Percentiles rank a stretch among this genome's conserved stretches.
These are phyloP conservation scores for Prunus armeniaca DNA, from an alignment of 306 rosid genomes.

Conservation along the genomic window DNA sequence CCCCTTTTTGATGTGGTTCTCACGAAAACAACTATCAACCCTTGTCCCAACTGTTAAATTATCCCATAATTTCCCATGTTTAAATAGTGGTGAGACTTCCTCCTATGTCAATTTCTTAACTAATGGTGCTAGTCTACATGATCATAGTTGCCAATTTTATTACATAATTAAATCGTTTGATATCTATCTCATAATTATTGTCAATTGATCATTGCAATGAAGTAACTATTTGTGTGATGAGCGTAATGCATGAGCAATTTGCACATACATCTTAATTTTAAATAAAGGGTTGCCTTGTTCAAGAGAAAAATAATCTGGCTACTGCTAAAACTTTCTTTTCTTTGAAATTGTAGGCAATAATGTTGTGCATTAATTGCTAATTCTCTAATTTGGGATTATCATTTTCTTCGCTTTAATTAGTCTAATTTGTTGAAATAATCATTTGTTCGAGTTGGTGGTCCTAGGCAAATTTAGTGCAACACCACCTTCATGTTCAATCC, in stretches of 20 bases:
- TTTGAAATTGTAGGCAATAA: neutral
- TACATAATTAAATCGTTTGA: too few species aligned
- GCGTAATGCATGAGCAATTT: neutral
- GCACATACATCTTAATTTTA: too few species aligned
- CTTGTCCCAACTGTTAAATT: slow-evolving; percentile 34
- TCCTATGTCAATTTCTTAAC: neutral
- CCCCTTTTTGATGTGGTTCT: slow-evolving; percentile 32
- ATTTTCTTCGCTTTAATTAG: neutral
- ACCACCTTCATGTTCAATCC: slow-evolving; percentile 36
- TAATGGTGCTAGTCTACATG: neutral
- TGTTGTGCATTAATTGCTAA: neutral
- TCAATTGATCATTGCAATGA: neutral
- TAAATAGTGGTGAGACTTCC: neutral
- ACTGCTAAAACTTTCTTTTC: neutral
- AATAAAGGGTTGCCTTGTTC: too few species aligned
- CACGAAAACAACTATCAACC: slow-evolving; percentile 27
- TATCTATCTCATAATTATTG: too few species aligned
- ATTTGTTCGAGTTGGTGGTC: slow-evolving; percentile 28
- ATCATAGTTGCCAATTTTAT: neutral
- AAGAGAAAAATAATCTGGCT: neutral
- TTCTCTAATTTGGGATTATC: neutral
- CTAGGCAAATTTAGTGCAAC: neutral
- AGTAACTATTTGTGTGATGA: neutral
- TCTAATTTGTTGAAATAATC: slow-evolving; percentile 7
- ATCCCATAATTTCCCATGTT: neutral